Percentiles rank a stretch among this genome's conserved stretches.
phyloP scores from a whole-genome alignment of 192 early-diverging fungal genomes.

The Spizellomyces sp. region DNA sequence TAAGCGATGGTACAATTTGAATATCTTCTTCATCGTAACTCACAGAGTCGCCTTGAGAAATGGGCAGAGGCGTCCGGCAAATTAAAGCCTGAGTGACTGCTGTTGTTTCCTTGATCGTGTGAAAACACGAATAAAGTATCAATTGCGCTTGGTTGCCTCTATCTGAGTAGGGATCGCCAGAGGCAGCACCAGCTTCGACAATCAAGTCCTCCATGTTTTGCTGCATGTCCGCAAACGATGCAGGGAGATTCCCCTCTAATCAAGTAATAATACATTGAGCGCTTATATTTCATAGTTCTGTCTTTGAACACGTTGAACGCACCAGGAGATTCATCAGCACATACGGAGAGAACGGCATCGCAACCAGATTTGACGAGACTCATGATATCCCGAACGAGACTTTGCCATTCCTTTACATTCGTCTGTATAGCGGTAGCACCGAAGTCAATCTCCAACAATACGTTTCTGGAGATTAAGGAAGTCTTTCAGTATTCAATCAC shows the following conservation, averaged over 20 bases:
- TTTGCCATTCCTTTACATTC: constrained; percentile 20
- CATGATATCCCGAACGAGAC: constrained; percentile 10
- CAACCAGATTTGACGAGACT: constrained; percentile 26
- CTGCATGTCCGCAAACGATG: constrained; percentile 67
- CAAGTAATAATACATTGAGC: constrained; percentile 24
- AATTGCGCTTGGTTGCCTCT: constrained; percentile 76
- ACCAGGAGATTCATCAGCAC: constrained; percentile 35
- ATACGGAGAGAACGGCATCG: constrained; percentile 36
- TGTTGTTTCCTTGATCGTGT: constrained; percentile 87
- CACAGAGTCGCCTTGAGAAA: constrained; percentile 3
- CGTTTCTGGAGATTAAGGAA: constrained; percentile 26
- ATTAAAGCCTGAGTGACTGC: constrained; percentile 52
- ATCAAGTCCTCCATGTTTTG: constrained; percentile 47
- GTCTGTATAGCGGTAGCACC: neutral
- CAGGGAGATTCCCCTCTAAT: constrained; percentile 87
- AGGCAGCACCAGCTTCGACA: constrained; percentile 26
- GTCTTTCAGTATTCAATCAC: too few species aligned
- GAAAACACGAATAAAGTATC: constrained; percentile 89
- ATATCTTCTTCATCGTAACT: too few species aligned
- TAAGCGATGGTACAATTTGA: too few species aligned
- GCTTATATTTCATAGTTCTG: constrained; percentile 25
- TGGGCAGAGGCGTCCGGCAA: constrained; percentile 42
- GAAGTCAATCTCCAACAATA: constrained; percentile 33
- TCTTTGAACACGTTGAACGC: neutral
- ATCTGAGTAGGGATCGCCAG: constrained; percentile 42